Conservation (phyloP, 176 grass and related monocot species). For the Puya raimondii region DNA sequence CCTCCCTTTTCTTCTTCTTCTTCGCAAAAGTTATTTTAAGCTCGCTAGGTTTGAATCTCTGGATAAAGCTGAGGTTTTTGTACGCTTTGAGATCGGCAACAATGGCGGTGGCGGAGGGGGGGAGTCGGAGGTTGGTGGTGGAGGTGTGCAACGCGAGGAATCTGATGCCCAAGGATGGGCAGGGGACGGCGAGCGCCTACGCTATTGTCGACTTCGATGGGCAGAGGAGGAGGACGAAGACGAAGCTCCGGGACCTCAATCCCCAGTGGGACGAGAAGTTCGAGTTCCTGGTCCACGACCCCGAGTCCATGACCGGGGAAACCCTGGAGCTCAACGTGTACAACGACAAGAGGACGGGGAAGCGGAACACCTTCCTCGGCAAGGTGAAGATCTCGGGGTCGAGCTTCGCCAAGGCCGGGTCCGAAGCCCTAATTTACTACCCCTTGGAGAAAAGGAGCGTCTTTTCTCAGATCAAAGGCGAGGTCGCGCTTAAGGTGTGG, state of each 20-base stretch:
- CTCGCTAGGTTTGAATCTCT: neutral
- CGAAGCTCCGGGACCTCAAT: conserved; percentile 66
- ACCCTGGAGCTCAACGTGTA: conserved; percentile 94
- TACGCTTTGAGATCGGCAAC: too few species aligned
- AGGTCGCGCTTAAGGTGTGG: conserved; percentile 79
- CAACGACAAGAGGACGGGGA: conserved; percentile 85
- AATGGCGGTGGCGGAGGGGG: conserved; percentile 39
- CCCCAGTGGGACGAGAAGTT: conserved; percentile 83
- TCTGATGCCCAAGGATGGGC: conserved; percentile 97
- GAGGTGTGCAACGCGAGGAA: conserved; percentile 89
- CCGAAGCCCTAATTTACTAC: conserved; percentile 79
- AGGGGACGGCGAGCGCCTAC: conserved; percentile 91
- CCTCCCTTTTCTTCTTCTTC: too few species aligned
- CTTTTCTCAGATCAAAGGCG: conserved; percentile 93
- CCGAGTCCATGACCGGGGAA: conserved; percentile 40
- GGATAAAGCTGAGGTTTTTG: too few species aligned
- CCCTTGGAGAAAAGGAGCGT: conserved; percentile 95
- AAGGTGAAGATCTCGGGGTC: conserved; percentile 76
- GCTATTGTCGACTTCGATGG: conserved; percentile 98
- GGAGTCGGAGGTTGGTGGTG: conserved; percentile 56
- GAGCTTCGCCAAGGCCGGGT: conserved; percentile 43
- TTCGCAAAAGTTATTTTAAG: neutral
- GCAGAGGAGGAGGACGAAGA: conserved; percentile 87
- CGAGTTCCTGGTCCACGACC: conserved; percentile 78
- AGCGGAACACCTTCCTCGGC: conserved; percentile 69